Evolutionary conservation across 176 grass and related monocot species (phyloP).

Genomic region (Eragrostis curvula): DNA sequence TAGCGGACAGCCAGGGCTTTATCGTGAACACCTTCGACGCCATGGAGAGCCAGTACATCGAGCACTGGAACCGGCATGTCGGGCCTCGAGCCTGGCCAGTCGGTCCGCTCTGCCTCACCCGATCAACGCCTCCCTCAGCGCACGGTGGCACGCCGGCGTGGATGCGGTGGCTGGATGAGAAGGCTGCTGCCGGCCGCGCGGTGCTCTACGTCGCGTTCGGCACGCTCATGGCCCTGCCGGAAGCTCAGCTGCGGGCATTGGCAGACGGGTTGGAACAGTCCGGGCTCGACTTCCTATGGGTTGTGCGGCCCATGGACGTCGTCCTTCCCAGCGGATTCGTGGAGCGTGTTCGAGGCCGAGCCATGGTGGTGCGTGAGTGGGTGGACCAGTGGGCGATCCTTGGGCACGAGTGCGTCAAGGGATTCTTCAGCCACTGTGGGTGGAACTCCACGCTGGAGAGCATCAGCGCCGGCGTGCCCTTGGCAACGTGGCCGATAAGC

Average conservation of each 20-base stretch:
- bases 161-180: conserved; percentile 37
- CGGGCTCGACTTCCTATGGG: conserved; percentile 27
- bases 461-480: conserved; percentile 33
- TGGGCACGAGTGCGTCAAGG: conserved; percentile 4
- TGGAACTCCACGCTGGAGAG: conserved; percentile 41
- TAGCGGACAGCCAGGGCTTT: conserved; percentile 19
- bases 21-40: conserved; percentile 36
- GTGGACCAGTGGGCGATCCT: conserved; percentile 39
- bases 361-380: conserved; percentile 34
- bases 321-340: conserved; percentile 1
- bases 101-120: conserved; percentile 10
- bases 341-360: conserved; percentile 22
- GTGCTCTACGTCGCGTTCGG: conserved; percentile 31
- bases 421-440: conserved; percentile 31
- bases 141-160: background rate
- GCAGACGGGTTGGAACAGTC: conserved; percentile 18
- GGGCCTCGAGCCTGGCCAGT: background rate
- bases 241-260: background rate
- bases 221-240: background rate
- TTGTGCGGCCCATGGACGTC: background rate
- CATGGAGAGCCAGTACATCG: conserved; percentile 28
- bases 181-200: conserved; percentile 2
- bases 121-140: no score
- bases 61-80: conserved; percentile 20
- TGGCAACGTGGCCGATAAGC: conserved; percentile 39